phyloP scores from a whole-genome alignment of 257 asterid species.

The Solanum corneliomulleri region DNA sequence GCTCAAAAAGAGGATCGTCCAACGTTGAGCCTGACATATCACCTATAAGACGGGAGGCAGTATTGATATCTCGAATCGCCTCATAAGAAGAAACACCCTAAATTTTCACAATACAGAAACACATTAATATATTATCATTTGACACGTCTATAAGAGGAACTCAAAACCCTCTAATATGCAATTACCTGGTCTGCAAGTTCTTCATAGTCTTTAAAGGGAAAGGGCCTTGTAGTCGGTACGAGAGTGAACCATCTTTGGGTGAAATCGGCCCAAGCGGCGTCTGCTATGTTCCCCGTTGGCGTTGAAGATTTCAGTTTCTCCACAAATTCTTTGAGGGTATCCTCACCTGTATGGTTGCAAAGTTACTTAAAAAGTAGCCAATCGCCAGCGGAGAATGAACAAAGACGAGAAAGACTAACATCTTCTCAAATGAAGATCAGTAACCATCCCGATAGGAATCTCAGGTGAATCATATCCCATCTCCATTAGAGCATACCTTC shows the following conservation, averaged over 20 bases:
- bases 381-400: background rate
- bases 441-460: conserved; percentile 79
- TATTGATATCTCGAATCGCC: conserved; percentile 58
- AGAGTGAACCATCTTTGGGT: conserved; percentile 69
- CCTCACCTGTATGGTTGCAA: conserved; percentile 44
- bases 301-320: conserved; percentile 7
- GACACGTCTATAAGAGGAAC: background rate
- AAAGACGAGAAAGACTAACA: conserved; percentile 21
- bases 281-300: conserved; percentile 16
- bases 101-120: background rate
- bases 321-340: conserved; percentile 22
- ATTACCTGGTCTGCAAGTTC: conserved; percentile 76
- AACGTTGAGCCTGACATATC: conserved; percentile 61
- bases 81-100: conserved; percentile 72
- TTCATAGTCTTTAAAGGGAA: conserved; percentile 24
- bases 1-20: conserved; percentile 70
- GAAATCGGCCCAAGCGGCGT: conserved; percentile 51
- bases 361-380: background rate
- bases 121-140: background rate
- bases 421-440: conserved; percentile 46
- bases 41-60: conserved; percentile 73
- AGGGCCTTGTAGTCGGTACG: conserved; percentile 65
- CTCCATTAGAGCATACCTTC: conserved; percentile 83
- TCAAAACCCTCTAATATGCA: background rate
- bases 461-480: conserved; percentile 69